Evolutionary conservation across 345 rosid genomes (phyloP).

Genomic region (Pugionium cornutum): DNA sequence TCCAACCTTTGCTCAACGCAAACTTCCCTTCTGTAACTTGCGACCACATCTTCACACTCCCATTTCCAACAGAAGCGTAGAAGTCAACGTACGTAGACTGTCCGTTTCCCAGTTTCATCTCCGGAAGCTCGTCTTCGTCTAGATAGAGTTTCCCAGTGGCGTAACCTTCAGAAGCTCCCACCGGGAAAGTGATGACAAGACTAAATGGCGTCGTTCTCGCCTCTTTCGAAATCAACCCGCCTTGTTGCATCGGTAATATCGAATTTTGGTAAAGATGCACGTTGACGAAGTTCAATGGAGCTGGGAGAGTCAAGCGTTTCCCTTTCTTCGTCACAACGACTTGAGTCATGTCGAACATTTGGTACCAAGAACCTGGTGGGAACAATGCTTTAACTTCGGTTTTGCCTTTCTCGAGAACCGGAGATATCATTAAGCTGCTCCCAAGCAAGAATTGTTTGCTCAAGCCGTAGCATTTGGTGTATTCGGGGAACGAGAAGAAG

Average conservation of each 20-base stretch:
- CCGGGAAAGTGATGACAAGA: slow-evolving; percentile 72
- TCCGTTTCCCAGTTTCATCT: slow-evolving; percentile 82
- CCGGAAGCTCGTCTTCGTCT: slow-evolving; percentile 87
- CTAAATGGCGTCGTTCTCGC: slow-evolving; percentile 86
- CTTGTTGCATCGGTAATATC: slow-evolving; percentile 89
- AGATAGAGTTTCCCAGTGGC: slow-evolving; percentile 75
- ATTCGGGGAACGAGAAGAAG: slow-evolving; percentile 87
- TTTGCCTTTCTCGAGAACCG: slow-evolving; percentile 79
- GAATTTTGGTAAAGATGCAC: slow-evolving; percentile 81
- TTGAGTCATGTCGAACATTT: slow-evolving; percentile 67
- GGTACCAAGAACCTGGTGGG: slow-evolving; percentile 95
- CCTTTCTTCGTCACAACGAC: slow-evolving; percentile 54
- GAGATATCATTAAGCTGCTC: slow-evolving; percentile 84
- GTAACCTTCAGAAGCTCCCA: slow-evolving; percentile 57
- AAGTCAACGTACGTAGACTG: slow-evolving; percentile 62
- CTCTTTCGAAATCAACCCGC: slow-evolving; percentile 76
- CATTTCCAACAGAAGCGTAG: slow-evolving; percentile 57
- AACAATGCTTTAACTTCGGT: slow-evolving; percentile 72
- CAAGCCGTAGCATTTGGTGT: slow-evolving; percentile 57
- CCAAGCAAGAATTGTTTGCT: slow-evolving; percentile 96
- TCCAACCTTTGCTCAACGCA: slow-evolving; percentile 77
- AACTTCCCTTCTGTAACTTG: slow-evolving; percentile 68
- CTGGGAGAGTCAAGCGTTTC: slow-evolving; percentile 57
- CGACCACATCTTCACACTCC: slow-evolving; percentile 81
- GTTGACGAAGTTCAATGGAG: slow-evolving; percentile 79